Base-by-base conservation (phyloP, 1,139 yeast genomes). In the Kodamaea fungicola region DNA sequence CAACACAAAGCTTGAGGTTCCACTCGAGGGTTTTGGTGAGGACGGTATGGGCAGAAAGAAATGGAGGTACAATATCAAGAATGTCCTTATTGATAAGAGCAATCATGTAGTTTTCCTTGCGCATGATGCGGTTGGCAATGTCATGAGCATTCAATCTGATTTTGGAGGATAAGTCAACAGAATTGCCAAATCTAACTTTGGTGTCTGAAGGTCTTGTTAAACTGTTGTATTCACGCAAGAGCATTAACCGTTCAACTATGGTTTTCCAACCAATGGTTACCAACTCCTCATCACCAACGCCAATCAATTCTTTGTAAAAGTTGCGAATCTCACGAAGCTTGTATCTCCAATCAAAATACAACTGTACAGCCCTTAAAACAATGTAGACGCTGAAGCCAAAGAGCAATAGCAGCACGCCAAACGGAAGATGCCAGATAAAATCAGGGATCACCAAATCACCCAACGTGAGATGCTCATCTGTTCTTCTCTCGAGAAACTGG, bases 181-280 rank as follows among this genome's bases (percentile, higher is more conserved):
- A 38, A n/a, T 23, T 23, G 26, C 10, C 26, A 6, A 23, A 23
- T n/a, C 10, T 23, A n/a, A 23, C 26, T 23, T n/a, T 23, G 3
- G 26, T n/a, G 6, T 36, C 56, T 6, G 58, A 59, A 6, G 81
- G 51, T 7, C 69, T 71, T 0, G 87, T 79, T 12, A 79, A 61
- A 12, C 94, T 87, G 59, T 92, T 92, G 49, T 83, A 86, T 49
- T 88, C 92, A 48, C 86, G 78, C 36, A 92, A 62, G 8, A 73
- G 62, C 77, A 87, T 79, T 13, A 94, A 64, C 33, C 88, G 76
- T 42, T 80, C 81, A n/a, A 89, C 94, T 0, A 92, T 83, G 16
- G 82, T 78, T 42, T 83, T 86, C 98, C 98, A 92, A 12, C 95
- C 82, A 10, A 94, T 86, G 0, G 97, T 90, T 68, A 87, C 95